A percentile compares a stretch with the other conserved stretches of the same genome.
phyloP scores from a whole-genome alignment of 331 rosid species.

The Quercus phellos region DNA sequence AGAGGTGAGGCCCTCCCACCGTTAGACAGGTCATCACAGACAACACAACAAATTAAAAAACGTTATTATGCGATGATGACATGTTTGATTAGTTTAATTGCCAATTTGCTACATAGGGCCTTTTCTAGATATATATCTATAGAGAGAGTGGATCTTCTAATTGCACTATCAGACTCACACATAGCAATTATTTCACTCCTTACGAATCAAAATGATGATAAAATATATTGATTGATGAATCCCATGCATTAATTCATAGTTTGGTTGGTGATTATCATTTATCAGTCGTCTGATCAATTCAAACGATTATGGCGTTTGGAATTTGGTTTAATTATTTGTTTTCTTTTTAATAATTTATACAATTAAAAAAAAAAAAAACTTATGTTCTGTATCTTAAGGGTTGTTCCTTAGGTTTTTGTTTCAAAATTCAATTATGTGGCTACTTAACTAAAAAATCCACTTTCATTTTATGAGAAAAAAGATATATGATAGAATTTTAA shows the following conservation, averaged over 20 bases:
- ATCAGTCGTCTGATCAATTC: too few relatives aligned
- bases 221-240: not conserved
- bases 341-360: too few relatives aligned
- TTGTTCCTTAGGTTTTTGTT: too few relatives aligned
- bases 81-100: constrained; percentile 20
- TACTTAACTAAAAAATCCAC: too few relatives aligned
- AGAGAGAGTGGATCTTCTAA: not conserved
- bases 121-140: not conserved
- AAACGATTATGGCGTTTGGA: too few relatives aligned
- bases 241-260: not conserved
- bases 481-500: too few relatives aligned
- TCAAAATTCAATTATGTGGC: fast-evolving
- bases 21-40: constrained; percentile 12
- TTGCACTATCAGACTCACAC: not conserved
- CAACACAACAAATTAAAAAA: constrained; percentile 4
- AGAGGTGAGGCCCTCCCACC: not conserved
- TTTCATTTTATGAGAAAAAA: too few relatives aligned
- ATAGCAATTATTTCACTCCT: not conserved
- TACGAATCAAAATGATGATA: too few relatives aligned
- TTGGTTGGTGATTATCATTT: too few relatives aligned
- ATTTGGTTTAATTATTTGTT: too few relatives aligned
- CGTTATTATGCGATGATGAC: constrained; percentile 22
- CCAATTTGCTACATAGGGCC: not conserved
- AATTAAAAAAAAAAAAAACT: too few relatives aligned
- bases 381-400: fast-evolving